Evolutionary conservation across 805 yeast species (phyloP).

Genomic region (Spathaspora arborariae): DNA sequence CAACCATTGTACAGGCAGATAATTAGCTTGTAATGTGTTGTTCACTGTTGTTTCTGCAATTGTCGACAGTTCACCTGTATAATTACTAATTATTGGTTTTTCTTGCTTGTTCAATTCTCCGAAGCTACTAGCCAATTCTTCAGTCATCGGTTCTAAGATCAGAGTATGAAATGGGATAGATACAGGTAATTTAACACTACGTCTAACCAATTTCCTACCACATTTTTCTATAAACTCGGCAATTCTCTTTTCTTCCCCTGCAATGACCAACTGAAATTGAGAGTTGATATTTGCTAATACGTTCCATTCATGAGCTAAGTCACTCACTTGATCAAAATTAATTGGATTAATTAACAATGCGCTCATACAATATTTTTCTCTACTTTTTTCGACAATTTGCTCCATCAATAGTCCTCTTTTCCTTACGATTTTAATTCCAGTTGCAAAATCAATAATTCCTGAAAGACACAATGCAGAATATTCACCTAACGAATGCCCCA

Average conservation of each 20-base stretch:
- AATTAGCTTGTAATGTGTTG: constrained; percentile 36
- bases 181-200: constrained; percentile 36
- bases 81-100: constrained; percentile 38
- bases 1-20: constrained; percentile 44
- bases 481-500: constrained; percentile 54
- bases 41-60: constrained; percentile 21
- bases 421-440: constrained; percentile 41
- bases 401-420: constrained; percentile 45
- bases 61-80: constrained; percentile 23
- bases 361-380: constrained; percentile 27
- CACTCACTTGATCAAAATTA: constrained; percentile 19
- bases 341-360: constrained; percentile 29
- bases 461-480: constrained; percentile 40
- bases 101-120: constrained; percentile 7
- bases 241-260: constrained; percentile 35
- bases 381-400: constrained; percentile 12
- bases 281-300: constrained; percentile 49
- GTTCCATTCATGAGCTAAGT: constrained; percentile 14
- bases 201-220: constrained; percentile 10
- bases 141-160: constrained; percentile 34
- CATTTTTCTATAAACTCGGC: constrained; percentile 14
- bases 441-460: constrained; percentile 28
- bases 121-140: constrained; percentile 22
- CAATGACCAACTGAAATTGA: constrained; percentile 37
- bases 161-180: constrained; percentile 50